Base-by-base conservation (phyloP, 345 rosid genomes). In the Hibiscus syriacus region DNA sequence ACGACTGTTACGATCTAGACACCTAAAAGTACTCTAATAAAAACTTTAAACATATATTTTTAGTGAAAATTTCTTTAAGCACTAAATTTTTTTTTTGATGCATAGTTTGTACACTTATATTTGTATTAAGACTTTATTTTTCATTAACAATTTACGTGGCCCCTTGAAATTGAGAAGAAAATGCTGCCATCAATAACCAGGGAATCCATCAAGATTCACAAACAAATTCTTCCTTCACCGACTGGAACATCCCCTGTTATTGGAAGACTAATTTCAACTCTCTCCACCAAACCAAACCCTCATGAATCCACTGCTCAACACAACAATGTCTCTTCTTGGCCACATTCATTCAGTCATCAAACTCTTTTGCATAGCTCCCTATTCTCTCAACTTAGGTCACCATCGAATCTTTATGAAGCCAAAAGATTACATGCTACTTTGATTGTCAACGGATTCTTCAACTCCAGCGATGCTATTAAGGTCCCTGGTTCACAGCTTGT, bases 401-500 rank as follows among this genome's bases (percentile, higher is more conserved):
- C 81, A 0, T 20, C 69, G 41, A 52, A 26, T 78, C 72, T 75
- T 43, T 45, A 25, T 45, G 74, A 73, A 59, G 74, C 72, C 69
- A 67, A 68, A 73, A 70, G 61, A 25, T 2, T 70, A 58, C 81
- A 73, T 34, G 67, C 61, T 17, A 57, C 76, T 70, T 17, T 75
- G 55, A 20, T 78, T 36, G 70, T 78, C 67, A 14, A 62, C 38
- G 81, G 81, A 12, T 64, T 75, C 64, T 60, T 75, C 29, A 12
- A 49, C 39, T 26, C 62, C 11, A 46, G 12, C 13, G 19, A 27
- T 66, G 20, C 38, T 49, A 73, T 34, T 41, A 59, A 66, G 65
- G 71, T 59, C 26, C 56, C 72, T 11, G 81, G 74, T 62, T 75
- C 81, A 5, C 79, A 75, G 69, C 79, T 78, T 32, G 82, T 81